Evolutionary conservation across 768 basidiomycete genomes (phyloP).

Genomic region (Auriscalpium vulgare): DNA sequence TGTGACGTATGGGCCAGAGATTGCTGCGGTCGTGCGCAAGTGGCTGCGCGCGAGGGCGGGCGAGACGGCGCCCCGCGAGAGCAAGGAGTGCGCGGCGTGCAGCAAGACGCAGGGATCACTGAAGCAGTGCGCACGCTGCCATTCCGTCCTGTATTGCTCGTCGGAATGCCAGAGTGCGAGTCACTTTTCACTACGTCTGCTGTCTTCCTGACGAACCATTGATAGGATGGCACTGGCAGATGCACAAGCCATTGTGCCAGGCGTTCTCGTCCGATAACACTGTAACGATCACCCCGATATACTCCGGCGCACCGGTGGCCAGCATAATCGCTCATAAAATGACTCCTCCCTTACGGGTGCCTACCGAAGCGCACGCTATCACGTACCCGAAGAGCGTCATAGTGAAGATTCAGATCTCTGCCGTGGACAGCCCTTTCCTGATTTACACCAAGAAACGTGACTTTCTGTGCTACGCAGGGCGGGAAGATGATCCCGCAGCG

Average conservation of each 20-base stretch:
- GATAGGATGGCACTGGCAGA: slow-evolving; percentile 26
- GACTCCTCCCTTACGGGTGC: too few species aligned
- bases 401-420: too few species aligned
- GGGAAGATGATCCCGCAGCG: slow-evolving; percentile 23
- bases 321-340: too few species aligned
- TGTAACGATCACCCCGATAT: too few species aligned
- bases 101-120: slow-evolving; percentile 22
- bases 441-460: too few species aligned
- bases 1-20: slow-evolving; percentile 30
- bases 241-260: slow-evolving; percentile 36
- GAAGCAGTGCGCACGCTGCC: slow-evolving; percentile 38
- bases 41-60: slow-evolving; percentile 42
- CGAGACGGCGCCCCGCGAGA: slow-evolving; percentile 32
- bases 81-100: slow-evolving; percentile 38
- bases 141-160: slow-evolving; percentile 35
- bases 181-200: slow-evolving; percentile 8
- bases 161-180: slow-evolving; percentile 42
- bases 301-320: too few species aligned
- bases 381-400: too few species aligned
- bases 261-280: not conserved
- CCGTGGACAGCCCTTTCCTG: too few species aligned
- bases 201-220: too few species aligned
- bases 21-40: slow-evolving; percentile 35
- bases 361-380: too few species aligned
- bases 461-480: slow-evolving; percentile 18